Percentiles rank a stretch among this genome's conserved stretches.
phyloP scores from a whole-genome alignment of 495 filamentous ascomycete genomes.

The Xylaria nigripes region DNA sequence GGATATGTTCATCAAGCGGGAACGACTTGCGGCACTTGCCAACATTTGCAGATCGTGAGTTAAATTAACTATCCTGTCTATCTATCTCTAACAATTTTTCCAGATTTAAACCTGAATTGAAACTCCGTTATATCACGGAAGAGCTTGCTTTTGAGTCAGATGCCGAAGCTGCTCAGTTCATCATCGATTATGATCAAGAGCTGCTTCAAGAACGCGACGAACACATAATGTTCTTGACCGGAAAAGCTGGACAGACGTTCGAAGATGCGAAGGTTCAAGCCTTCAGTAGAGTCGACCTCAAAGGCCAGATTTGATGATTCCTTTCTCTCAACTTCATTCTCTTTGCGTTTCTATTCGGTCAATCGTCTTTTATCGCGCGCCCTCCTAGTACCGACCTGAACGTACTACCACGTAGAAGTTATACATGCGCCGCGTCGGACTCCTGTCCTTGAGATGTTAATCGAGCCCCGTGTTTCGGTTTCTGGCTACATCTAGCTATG shows the following conservation, averaged over 20 bases:
- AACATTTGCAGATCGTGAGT: conserved; percentile 93
- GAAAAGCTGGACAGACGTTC: conserved; percentile 64
- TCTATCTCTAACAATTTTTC: conserved; percentile 28
- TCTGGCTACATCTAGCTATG: conserved; percentile 15
- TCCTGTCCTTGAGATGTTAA: conserved; percentile 4
- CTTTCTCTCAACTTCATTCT: conserved; percentile 14
- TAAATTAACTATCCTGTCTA: background rate
- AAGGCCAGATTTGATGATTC: conserved; percentile 75
- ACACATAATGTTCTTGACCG: conserved; percentile 64
- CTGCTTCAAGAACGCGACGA: conserved; percentile 72
- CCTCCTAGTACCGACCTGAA: conserved; percentile 4
- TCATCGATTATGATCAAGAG: conserved; percentile 64
- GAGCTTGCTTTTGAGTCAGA: conserved; percentile 94
- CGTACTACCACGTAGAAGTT: conserved; percentile 19
- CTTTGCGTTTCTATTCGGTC: conserved; percentile 12
- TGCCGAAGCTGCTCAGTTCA: conserved; percentile 79
- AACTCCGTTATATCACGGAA: conserved; percentile 84
- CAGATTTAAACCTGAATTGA: conserved; percentile 87
- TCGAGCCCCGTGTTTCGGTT: conserved; percentile 9
- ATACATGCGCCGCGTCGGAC: conserved; percentile 3
- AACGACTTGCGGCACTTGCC: conserved; percentile 81
- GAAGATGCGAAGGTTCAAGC: conserved; percentile 62
- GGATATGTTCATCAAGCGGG: conserved; percentile 95
- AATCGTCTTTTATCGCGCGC: conserved; percentile 7
- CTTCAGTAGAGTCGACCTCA: conserved; percentile 85